These are phyloP conservation scores for Plicaturopsis crispa DNA, from an alignment of 768 basidiomycete genomes.

Conservation along the genomic window DNA sequence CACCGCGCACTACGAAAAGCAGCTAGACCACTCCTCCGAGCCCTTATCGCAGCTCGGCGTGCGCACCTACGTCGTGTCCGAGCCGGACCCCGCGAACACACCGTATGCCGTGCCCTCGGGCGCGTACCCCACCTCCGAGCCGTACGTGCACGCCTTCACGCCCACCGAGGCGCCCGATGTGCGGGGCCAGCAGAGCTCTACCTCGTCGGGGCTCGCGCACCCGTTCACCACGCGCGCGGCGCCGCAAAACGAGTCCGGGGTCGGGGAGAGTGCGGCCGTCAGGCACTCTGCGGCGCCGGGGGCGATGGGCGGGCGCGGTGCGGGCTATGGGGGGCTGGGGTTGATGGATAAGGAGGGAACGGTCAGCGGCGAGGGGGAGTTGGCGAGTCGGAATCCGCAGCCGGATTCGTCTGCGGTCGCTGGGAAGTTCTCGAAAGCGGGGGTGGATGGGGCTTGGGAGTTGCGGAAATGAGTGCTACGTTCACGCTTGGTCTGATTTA, in stretches of 20 bases:
- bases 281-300: slow-evolving; percentile 35
- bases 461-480: slow-evolving; percentile 30
- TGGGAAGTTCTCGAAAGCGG: slow-evolving; percentile 38
- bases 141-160: slow-evolving; percentile 35
- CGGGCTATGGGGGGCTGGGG: slow-evolving; percentile 33
- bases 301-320: slow-evolving; percentile 33
- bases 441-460: slow-evolving; percentile 41
- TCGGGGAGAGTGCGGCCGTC: slow-evolving; percentile 41
- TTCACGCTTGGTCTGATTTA: too few relatives aligned
- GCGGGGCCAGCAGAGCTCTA: slow-evolving; percentile 32
- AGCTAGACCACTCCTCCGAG: slow-evolving; percentile 44
- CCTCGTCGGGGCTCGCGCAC: slow-evolving; percentile 34
- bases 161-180: slow-evolving; percentile 31
- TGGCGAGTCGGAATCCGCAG: slow-evolving; percentile 39
- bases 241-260: slow-evolving; percentile 32
- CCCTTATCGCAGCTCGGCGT: slow-evolving; percentile 37
- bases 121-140: slow-evolving; percentile 47
- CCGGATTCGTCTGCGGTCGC: slow-evolving; percentile 33
- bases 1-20: slow-evolving; percentile 50
- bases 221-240: slow-evolving; percentile 34
- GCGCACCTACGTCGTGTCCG: slow-evolving; percentile 66
- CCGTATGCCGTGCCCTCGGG: slow-evolving; percentile 69
- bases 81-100: slow-evolving; percentile 55
- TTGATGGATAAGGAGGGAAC: slow-evolving; percentile 36
- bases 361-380: slow-evolving; percentile 24